Conservation (phyloP, 495 filamentous ascomycete genomes). For the Chaetomium tenue region DNA sequence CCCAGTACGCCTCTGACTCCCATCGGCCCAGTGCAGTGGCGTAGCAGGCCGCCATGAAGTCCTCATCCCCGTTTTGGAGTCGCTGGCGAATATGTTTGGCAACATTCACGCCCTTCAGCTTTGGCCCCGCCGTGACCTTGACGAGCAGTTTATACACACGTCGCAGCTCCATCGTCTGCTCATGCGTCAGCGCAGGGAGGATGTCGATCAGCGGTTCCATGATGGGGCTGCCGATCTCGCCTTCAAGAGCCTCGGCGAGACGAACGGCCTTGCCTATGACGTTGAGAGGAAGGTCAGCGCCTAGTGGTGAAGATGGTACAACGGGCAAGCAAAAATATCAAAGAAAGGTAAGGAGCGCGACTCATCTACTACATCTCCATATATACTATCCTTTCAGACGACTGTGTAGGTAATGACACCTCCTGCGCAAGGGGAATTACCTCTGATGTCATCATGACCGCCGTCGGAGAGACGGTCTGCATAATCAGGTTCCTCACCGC, state of each 20-base stretch:
- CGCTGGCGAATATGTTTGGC: constrained; percentile 91
- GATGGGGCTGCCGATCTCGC: constrained; percentile 61
- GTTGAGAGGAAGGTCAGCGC: constrained; percentile 39
- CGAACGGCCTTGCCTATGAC: constrained; percentile 71
- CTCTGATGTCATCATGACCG: no score
- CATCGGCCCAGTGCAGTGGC: constrained; percentile 85
- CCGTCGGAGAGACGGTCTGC: no score
- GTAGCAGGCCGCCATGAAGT: constrained; percentile 85
- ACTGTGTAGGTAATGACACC: no score
- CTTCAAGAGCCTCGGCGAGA: constrained; percentile 71
- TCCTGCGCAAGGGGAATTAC: no score
- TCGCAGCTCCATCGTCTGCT: constrained; percentile 79
- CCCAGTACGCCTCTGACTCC: constrained; percentile 96
- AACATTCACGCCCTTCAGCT: constrained; percentile 84
- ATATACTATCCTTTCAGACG: no score
- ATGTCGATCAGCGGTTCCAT: constrained; percentile 74
- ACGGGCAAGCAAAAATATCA: no score
- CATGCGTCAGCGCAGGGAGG: constrained; percentile 76
- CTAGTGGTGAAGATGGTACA: no score
- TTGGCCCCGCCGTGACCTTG: constrained; percentile 70
- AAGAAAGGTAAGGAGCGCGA: no score
- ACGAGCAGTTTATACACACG: constrained; percentile 86
- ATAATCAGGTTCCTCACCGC: no score
- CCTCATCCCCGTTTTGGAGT: constrained; percentile 60
- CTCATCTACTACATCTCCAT: no score